Conservation (phyloP, 2,329 filamentous ascomycete species). For the Colletotrichum gigasporum region DNA sequence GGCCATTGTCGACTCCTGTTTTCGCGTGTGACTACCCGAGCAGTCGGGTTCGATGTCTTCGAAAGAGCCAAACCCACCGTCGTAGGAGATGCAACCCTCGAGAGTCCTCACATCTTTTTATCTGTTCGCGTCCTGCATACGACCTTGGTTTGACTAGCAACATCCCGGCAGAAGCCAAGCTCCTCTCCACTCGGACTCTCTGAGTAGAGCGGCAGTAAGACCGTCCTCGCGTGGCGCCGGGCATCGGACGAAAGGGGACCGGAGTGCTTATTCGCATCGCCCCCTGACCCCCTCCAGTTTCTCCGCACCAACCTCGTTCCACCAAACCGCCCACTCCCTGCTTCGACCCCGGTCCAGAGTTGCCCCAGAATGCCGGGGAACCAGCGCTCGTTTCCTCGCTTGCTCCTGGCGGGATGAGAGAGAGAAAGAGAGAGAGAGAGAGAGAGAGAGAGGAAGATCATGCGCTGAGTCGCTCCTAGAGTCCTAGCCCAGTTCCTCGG, state of each 20-base stretch:
- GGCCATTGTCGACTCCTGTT: background rate
- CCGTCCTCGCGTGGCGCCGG: conserved; percentile 3
- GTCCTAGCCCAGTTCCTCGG: conserved; percentile 10
- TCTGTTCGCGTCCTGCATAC: background rate
- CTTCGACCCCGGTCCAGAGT: background rate
- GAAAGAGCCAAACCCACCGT: background rate
- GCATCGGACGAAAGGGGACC: conserved; percentile 24
- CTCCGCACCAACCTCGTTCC: conserved; percentile 30
- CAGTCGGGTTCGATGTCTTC: background rate
- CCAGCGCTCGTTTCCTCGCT: background rate
- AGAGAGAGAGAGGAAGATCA: background rate
- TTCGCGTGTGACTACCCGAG: background rate
- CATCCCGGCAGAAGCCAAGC: background rate
- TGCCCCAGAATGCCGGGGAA: conserved; percentile 21
- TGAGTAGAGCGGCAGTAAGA: background rate
- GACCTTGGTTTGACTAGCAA: background rate
- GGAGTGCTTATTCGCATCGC: background rate
- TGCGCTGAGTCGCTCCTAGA: background rate
- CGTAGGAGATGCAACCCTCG: background rate
- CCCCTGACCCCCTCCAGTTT: conserved; percentile 7
- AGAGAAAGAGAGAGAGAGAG: background rate
- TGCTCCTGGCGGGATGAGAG: background rate
- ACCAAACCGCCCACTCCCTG: background rate
- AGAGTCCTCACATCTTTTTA: conserved; percentile 1
- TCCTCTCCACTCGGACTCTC: background rate